Percentiles rank a stretch among this genome's conserved stretches.
Conservation (phyloP, 495 filamentous ascomycete genomes). For the Penicilliopsis zonata region DNA sequence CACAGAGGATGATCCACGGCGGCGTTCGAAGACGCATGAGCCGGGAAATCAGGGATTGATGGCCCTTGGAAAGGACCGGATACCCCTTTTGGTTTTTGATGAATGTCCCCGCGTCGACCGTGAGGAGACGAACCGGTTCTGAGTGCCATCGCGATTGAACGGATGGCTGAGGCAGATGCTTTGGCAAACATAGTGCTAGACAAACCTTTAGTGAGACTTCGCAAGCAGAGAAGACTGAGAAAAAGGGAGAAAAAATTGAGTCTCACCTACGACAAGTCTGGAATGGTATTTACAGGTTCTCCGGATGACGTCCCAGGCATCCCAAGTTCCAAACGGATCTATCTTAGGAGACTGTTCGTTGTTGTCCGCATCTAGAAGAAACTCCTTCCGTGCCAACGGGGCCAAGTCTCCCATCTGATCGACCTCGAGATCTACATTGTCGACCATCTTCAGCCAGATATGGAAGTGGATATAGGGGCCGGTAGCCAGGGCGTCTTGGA, state of each 20-base stretch:
- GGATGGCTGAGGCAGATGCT: constrained; percentile 57
- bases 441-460: constrained; percentile 71
- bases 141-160: constrained; percentile 89
- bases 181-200: constrained; percentile 66
- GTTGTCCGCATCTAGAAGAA: constrained; percentile 23
- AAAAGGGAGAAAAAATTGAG: constrained; percentile 2
- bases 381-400: constrained; percentile 45
- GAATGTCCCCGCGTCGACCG: constrained; percentile 55
- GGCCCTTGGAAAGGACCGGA: constrained; percentile 68
- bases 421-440: constrained; percentile 38
- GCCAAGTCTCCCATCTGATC: constrained; percentile 45
- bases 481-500: constrained; percentile 64
- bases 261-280: constrained; percentile 79
- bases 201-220: neutral
- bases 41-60: constrained; percentile 65
- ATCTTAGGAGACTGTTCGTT: constrained; percentile 22
- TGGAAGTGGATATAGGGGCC: constrained; percentile 68
- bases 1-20: constrained; percentile 72
- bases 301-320: constrained; percentile 83
- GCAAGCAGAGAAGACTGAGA: neutral
- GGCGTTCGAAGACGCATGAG: constrained; percentile 73
- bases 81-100: constrained; percentile 67
- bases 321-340: constrained; percentile 72
- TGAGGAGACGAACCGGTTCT: constrained; percentile 76
- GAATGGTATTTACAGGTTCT: constrained; percentile 75